Base-by-base conservation (phyloP, 805 yeast species). In the Sugiyamaella marilandica region DNA sequence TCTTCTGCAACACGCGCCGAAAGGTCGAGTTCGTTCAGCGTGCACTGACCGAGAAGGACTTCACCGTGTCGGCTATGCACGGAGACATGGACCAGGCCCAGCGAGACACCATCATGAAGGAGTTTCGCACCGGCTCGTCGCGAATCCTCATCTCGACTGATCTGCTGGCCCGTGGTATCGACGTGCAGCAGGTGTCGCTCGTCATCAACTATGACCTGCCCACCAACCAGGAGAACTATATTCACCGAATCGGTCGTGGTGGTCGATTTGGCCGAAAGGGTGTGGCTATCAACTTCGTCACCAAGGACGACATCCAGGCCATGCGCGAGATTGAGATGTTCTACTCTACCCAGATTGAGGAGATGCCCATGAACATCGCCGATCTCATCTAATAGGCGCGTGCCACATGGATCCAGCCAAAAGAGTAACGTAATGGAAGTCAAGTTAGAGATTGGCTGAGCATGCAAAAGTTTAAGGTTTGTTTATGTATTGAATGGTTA, bases 251-350 rank as follows among this genome's bases (percentile, higher is more conserved):
- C 62, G 99, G 99, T 71, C 85, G 99, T 73, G 90, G 96, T 62
- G 99, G 98, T 59, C 84, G 99, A 70, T 92, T 92, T 77, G 99
- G 99, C 63, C 84, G 99, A 74, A 92, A 91, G 78, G 99, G 72
- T 53, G 95, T 87, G 65, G 97, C 99, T 54, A 88, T 92, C 72
- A 94, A 91, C 78, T 86, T 94, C 64, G 84, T 90, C 65, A 89
- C 97, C 53, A 77, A 76, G 60, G 84, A 84, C 49, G 98, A 94
- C 71, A 78, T 77, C 59, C 79, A 77, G 50, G 81, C 79, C 68
- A 77, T 92, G 76, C 80, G 83, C 68, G 96, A 86, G 66, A 80
- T 94, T 59, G 97, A 92, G 75, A 80, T 76, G 67, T 88, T 83
- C 78, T 92, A 92, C 79, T 81, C 84, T 62, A 87, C 95, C 53